Evolutionary conservation across 2,329 filamentous ascomycete species (phyloP), one percentile per base, ranked within the genome.

Genomic region (Myotisia sp.): DNA sequence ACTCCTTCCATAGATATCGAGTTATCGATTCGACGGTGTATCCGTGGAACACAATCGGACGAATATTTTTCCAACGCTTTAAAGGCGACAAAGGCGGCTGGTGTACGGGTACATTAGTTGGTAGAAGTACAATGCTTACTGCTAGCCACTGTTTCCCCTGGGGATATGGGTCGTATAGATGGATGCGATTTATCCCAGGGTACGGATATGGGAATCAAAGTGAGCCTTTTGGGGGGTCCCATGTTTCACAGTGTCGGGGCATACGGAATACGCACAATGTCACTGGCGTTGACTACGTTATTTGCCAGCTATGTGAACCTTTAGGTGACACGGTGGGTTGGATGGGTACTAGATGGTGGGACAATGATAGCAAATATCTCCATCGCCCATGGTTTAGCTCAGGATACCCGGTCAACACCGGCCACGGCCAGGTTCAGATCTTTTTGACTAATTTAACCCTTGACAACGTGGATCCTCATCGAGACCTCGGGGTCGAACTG

Each of bases 81-180:
- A 38, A 38, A 33, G 33, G 36, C 3, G 43, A 47, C 13, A 38
- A 29, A 23, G 44, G 43, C 6, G 44, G 44, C 17, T 47, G 44
- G 44, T 47, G 44, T 26, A 47, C 43, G 5, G 44, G 44, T 3
- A 39, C 44, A 5, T 29, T 47, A 3, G 43, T 47, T 13, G 44
- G 44, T 18, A 41, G 39, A 23, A 42, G 46, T 22, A 37, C 43
- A 26, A 26, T 47, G 14, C 43, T 47, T 29, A 47, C 44, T 10
- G 44, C 44, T 7, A 47, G 44, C 33, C 44, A 47, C 29, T 47
- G 44, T 26, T 47, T 44, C 31, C 44, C 44, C 9, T 47, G 43
- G 44, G 41, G 41, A 12, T 43, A 44, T 18, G 33, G 39, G 10
- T 18, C 35, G 17, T 27, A 33, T 16, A 38, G 43, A 29, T 47